Conservation (phyloP, 2,329 filamentous ascomycete species). For the Xylaria multiplex region DNA sequence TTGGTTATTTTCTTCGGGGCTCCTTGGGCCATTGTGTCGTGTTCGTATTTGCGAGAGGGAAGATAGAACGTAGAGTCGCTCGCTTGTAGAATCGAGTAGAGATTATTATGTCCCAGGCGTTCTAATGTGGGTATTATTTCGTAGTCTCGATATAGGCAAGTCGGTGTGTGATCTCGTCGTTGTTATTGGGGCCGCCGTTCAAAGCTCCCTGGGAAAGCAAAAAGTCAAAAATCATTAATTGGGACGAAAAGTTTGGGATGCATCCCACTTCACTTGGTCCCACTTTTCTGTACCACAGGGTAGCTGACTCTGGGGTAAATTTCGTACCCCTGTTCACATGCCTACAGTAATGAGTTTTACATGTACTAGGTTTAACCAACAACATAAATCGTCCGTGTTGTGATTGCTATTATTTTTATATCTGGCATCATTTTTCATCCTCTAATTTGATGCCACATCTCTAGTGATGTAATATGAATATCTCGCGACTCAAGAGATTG, state of each 20-base stretch:
- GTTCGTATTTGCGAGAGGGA: not conserved
- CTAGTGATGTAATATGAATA: not conserved
- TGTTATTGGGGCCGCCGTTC: not conserved
- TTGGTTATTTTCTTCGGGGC: conserved; percentile 60
- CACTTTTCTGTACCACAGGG: conserved; percentile 16
- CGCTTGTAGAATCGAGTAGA: not conserved
- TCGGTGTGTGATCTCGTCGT: not conserved
- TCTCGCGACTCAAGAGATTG: not conserved
- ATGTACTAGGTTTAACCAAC: not conserved
- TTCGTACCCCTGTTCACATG: not conserved
- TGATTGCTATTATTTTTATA: conserved; percentile 6
- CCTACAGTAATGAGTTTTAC: no score
- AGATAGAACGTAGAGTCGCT: not conserved
- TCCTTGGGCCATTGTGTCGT: conserved; percentile 63
- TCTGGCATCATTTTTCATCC: conserved; percentile 1
- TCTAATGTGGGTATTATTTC: no score
- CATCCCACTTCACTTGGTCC: conserved; percentile 23
- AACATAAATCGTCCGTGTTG: not conserved
- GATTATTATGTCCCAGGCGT: no score
- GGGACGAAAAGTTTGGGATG: conserved; percentile 22
- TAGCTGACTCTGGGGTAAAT: conserved; percentile 2
- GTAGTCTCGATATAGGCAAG: no score
- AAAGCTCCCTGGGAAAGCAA: not conserved
- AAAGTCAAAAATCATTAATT: no score
- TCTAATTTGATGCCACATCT: not conserved